Evolutionary conservation across 2,329 filamentous ascomycete genomes (phyloP).

Genomic region (Cladosporium sp.): DNA sequence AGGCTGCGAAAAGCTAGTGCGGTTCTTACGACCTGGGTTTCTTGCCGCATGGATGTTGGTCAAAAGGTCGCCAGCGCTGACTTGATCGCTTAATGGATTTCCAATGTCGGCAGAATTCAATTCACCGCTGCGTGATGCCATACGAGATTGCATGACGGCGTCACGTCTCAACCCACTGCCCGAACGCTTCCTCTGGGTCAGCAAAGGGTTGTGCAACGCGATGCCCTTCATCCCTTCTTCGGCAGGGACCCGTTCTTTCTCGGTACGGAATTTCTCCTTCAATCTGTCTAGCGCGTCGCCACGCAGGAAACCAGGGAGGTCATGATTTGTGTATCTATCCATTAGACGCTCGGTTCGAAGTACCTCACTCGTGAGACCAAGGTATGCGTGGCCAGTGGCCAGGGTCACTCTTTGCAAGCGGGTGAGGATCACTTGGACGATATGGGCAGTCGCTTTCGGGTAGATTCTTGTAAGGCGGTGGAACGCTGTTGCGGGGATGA

Average conservation of each 20-base stretch:
- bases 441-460: constrained; percentile 92
- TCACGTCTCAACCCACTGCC: constrained; percentile 73
- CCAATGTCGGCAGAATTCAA: constrained; percentile 14
- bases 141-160: constrained; percentile 62
- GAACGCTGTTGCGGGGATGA: constrained; percentile 95
- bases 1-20: constrained; percentile 44
- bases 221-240: constrained; percentile 89
- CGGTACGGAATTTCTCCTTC: constrained; percentile 79
- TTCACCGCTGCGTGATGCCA: constrained; percentile 30
- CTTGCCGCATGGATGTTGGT: constrained; percentile 69
- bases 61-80: constrained; percentile 60
- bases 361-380: constrained; percentile 86
- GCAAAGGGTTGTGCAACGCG: constrained; percentile 77
- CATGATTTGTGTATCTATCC: constrained; percentile 85
- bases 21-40: constrained; percentile 46
- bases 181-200: constrained; percentile 59
- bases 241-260: constrained; percentile 72
- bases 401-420: constrained; percentile 91
- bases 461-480: constrained; percentile 87
- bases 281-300: constrained; percentile 75
- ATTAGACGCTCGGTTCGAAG: constrained; percentile 88
- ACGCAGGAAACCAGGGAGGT: constrained; percentile 83
- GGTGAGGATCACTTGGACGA: constrained; percentile 94
- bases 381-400: constrained; percentile 87
- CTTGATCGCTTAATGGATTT: constrained; percentile 25